These are phyloP conservation scores for Emiliania huxleyi DNA, from an alignment of 78 protist species.

Conservation along the genomic window DNA sequence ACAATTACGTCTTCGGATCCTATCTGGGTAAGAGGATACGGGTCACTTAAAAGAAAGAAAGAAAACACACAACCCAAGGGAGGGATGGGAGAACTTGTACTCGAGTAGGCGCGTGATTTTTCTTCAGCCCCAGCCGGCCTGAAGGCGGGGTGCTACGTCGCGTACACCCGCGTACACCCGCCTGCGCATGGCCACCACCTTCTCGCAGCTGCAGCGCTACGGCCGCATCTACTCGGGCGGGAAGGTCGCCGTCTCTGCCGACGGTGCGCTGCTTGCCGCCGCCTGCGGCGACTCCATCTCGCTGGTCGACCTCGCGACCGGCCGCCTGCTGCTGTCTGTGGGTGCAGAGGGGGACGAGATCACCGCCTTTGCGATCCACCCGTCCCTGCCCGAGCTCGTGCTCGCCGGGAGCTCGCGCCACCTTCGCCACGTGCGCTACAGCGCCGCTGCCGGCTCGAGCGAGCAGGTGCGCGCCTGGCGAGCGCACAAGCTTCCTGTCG, in stretches of 20 bases:
- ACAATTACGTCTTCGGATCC: too few relatives aligned
- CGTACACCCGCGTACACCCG: too few relatives aligned
- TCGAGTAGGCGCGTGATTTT: too few relatives aligned
- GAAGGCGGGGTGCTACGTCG: too few relatives aligned
- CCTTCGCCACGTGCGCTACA: not conserved
- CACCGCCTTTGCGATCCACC: slow-evolving; percentile 27
- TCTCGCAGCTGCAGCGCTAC: not conserved
- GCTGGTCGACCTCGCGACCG: slow-evolving; percentile 7
- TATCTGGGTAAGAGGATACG: too few relatives aligned
- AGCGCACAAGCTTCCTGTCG: slow-evolving; percentile 47
- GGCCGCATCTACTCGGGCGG: slow-evolving; percentile 37
- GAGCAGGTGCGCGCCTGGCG: not conserved
- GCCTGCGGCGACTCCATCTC: not conserved
- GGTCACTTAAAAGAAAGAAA: too few relatives aligned
- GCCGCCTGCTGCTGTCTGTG: not conserved
- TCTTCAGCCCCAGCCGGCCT: too few relatives aligned
- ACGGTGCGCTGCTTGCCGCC: not conserved
- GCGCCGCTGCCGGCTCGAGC: not conserved
- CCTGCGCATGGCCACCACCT: too few relatives aligned
- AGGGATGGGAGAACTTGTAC: too few relatives aligned
- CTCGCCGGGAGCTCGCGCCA: slow-evolving; percentile 4
- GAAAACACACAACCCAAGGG: too few relatives aligned
- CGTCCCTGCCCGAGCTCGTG: not conserved
- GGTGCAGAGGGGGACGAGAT: not conserved
- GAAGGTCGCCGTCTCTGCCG: not conserved